Conservation (phyloP, 2,329 filamentous ascomycete genomes). For the Exophiala sp. region DNA sequence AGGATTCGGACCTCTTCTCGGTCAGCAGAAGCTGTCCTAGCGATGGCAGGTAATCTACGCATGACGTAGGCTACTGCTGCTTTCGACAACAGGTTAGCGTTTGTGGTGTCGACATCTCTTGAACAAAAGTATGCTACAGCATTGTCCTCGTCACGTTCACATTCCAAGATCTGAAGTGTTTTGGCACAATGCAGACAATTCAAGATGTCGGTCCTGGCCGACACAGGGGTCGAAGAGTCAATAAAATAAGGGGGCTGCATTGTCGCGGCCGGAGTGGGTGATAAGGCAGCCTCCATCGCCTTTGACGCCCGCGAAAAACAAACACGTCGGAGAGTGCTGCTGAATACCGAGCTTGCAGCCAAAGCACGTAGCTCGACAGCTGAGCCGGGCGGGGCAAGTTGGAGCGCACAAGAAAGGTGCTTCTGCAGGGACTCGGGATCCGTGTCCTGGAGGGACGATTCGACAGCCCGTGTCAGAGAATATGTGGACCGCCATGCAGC, state of each 20-base stretch:
- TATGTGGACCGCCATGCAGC: slow-evolving; percentile 87
- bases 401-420: slow-evolving; percentile 66
- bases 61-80: slow-evolving; percentile 24
- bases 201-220: slow-evolving; percentile 51
- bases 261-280: slow-evolving; percentile 2
- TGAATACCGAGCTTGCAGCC: slow-evolving; percentile 57
- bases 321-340: slow-evolving; percentile 44
- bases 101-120: slow-evolving; percentile 30
- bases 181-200: slow-evolving; percentile 59
- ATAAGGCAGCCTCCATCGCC: slow-evolving; percentile 52
- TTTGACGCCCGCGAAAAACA: slow-evolving; percentile 38
- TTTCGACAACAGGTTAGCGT: slow-evolving; percentile 23
- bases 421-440: slow-evolving; percentile 45
- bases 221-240: slow-evolving; percentile 52
- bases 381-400: slow-evolving; percentile 73
- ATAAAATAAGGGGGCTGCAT: slow-evolving; percentile 42
- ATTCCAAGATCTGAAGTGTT: slow-evolving; percentile 51
- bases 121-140: slow-evolving; percentile 35
- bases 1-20: slow-evolving; percentile 22
- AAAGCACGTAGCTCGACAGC: slow-evolving; percentile 60
- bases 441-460: slow-evolving; percentile 54
- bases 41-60: slow-evolving; percentile 15
- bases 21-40: slow-evolving; percentile 10
- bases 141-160: slow-evolving; percentile 32
- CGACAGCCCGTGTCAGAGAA: slow-evolving; percentile 66